Evolutionary conservation across 495 filamentous ascomycete species (phyloP).

Genomic region (Tuber umbilicatum): DNA sequence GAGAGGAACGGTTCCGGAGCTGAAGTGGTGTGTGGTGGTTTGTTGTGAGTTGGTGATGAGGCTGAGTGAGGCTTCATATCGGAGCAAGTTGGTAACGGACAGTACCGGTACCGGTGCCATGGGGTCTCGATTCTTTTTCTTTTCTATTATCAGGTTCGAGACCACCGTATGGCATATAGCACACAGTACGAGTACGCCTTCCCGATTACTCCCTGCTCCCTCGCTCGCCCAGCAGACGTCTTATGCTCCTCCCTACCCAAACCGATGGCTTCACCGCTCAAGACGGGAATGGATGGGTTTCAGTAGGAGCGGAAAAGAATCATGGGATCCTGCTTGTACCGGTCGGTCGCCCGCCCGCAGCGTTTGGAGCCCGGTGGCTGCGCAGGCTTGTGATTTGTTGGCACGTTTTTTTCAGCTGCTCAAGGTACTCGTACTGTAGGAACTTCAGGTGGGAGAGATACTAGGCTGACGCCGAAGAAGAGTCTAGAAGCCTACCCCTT

Average conservation of each 20-base stretch:
- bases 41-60: not conserved
- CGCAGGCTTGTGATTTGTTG: not conserved
- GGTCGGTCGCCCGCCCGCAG: too few relatives aligned
- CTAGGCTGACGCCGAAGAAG: not conserved
- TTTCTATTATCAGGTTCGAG: not conserved
- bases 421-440: too few relatives aligned
- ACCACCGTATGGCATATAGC: too few relatives aligned
- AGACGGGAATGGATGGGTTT: not conserved
- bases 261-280: not conserved
- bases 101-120: not conserved
- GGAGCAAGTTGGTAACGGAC: too few relatives aligned
- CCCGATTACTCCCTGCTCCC: not conserved
- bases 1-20: too few relatives aligned
- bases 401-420: not conserved
- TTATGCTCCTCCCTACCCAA: not conserved
- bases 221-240: not conserved
- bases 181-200: not conserved
- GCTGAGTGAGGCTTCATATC: not conserved
- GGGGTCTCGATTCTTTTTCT: not conserved
- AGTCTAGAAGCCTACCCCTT: not conserved
- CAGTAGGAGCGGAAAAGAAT: not conserved
- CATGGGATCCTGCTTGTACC: not conserved
- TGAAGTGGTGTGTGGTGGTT: too few relatives aligned
- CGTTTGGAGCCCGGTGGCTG: not conserved
- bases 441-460: too few relatives aligned